These are phyloP conservation scores for Ceratocystis papillata DNA, from an alignment of 2,329 filamentous ascomycete species.

Conservation along the genomic window DNA sequence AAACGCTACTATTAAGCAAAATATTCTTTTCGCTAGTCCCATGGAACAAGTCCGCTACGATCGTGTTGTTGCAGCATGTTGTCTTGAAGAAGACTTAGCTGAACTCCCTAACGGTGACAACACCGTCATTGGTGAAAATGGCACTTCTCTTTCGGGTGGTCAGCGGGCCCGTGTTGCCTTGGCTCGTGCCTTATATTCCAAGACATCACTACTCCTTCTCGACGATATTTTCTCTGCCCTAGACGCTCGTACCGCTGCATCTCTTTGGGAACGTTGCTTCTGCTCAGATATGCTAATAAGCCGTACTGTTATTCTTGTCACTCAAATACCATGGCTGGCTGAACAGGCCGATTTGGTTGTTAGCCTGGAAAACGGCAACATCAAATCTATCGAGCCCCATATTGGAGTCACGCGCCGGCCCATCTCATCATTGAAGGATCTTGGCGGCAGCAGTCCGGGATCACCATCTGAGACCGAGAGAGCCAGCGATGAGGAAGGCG, in stretches of 20 bases:
- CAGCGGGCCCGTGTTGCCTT: slow-evolving; percentile 48
- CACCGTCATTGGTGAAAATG: slow-evolving; percentile 45
- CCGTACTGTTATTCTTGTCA: slow-evolving; percentile 47
- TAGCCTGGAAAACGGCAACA: slow-evolving; percentile 37
- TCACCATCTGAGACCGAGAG: slow-evolving; percentile 14
- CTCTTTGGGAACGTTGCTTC: slow-evolving; percentile 48
- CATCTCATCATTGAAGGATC: slow-evolving; percentile 29
- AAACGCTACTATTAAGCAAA: slow-evolving; percentile 45
- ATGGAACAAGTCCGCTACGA: slow-evolving; percentile 46
- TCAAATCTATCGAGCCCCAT: slow-evolving; percentile 36
- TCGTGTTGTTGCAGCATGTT: slow-evolving; percentile 45
- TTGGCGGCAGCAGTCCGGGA: slow-evolving; percentile 28
- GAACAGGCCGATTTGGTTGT: slow-evolving; percentile 41
- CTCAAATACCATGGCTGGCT: slow-evolving; percentile 45
- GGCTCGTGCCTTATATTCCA: slow-evolving; percentile 48
- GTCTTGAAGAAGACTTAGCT: slow-evolving; percentile 40
- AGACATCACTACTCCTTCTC: slow-evolving; percentile 43
- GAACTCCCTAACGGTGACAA: slow-evolving; percentile 42
- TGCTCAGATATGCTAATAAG: slow-evolving; percentile 44
- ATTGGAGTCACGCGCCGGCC: slow-evolving; percentile 36
- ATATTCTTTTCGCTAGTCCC: slow-evolving; percentile 44
- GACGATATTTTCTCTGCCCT: slow-evolving; percentile 52
- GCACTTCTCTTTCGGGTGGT: slow-evolving; percentile 45
- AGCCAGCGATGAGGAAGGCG: neutral
- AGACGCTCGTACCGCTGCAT: slow-evolving; percentile 47